These are phyloP conservation scores for Parmelia sp. DNA, from an alignment of 495 filamentous ascomycete species.

Conservation along the genomic window DNA sequence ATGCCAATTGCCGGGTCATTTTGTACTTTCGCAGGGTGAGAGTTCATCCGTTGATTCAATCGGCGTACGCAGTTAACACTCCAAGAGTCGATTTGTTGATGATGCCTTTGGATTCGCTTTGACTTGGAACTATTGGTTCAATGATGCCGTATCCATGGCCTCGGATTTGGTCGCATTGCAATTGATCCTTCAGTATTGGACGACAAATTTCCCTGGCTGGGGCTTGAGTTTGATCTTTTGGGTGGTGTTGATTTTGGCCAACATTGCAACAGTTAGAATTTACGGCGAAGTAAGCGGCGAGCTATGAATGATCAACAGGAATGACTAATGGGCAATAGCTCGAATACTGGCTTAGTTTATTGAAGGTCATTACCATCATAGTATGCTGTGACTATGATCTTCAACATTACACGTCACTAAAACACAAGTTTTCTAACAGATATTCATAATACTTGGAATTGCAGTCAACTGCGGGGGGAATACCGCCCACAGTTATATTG, in stretches of 20 bases:
- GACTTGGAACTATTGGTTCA: slow-evolving; percentile 56
- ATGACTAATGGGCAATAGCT: slow-evolving; percentile 31
- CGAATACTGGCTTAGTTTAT: slow-evolving; percentile 49
- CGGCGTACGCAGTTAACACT: slow-evolving; percentile 8
- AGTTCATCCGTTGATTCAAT: slow-evolving; percentile 5
- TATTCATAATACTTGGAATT: slow-evolving; percentile 49
- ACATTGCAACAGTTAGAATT: slow-evolving; percentile 45
- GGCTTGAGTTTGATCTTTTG: slow-evolving; percentile 48
- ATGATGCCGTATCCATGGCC: slow-evolving; percentile 52
- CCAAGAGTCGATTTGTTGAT: slow-evolving; percentile 31
- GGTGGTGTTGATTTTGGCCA: slow-evolving; percentile 42
- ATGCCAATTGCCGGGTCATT: slow-evolving; percentile 46
- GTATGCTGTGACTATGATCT: slow-evolving; percentile 30
- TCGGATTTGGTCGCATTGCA: slow-evolving; percentile 51
- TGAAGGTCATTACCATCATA: slow-evolving; percentile 51
- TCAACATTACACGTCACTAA: background rate
- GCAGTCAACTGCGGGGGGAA: slow-evolving; percentile 48
- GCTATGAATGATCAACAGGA: background rate
- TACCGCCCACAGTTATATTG: slow-evolving; percentile 40
- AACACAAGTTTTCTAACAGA: slow-evolving; percentile 29
- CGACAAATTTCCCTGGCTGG: slow-evolving; percentile 47
- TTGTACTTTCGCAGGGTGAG: slow-evolving; percentile 48
- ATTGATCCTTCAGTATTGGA: slow-evolving; percentile 48
- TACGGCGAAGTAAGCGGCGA: slow-evolving; percentile 46
- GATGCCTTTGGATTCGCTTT: slow-evolving; percentile 39